Evolutionary conservation across 345 rosid genomes (phyloP), one percentile per base, ranked within the genome.

Genomic region (Anastatica hierochuntica): DNA sequence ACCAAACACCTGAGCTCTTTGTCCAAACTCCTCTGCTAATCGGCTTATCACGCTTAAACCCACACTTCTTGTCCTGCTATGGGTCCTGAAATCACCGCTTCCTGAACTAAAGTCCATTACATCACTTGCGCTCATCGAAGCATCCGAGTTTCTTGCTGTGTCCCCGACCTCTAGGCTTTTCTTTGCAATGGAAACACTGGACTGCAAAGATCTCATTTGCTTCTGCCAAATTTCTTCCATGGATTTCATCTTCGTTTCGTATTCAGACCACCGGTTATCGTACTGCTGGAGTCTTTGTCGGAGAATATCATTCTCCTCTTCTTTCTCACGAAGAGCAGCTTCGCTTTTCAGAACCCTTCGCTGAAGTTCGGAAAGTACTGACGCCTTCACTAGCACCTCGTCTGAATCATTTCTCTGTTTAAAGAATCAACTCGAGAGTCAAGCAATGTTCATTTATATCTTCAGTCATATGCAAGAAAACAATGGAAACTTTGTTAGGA

Each of bases 171-270:
- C 88, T 20, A 92, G 79, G 76, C 98, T 88, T 79, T 79, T 88
- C 81, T 88, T 92, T 52, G 97, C 98, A 42, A 92, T 92, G 21
- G 98, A 92, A 30, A 92, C 88, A 43, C 97, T 88, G 16, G 97
- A 92, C 40, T 92, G 97, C 37, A 92, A 72, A 1, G 98, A 92
- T 59, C 97, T 63, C 98, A 88, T 92, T 76, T 92, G 97, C 65
- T 92, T 92, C 61, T 92, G 98, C 97, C 98, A 88, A 56, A 88
- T 83, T 66, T 92, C 97, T 67, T 88, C 98, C 98, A 92, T 92
- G 49, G 98, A 92, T 67, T 88, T 92, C 98, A 92, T 88, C 71
- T 88, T 92, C 34, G 77, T 64, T 72, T 92, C 97, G 27, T 88
- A 88, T 49, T 92, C 98, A n/a, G 90, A 85, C 98, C 98, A 92